Evolutionary conservation across 2,329 filamentous ascomycete genomes (phyloP), one percentile per base, ranked within the genome.

Genomic region (Tolypocladium endophyticum): DNA sequence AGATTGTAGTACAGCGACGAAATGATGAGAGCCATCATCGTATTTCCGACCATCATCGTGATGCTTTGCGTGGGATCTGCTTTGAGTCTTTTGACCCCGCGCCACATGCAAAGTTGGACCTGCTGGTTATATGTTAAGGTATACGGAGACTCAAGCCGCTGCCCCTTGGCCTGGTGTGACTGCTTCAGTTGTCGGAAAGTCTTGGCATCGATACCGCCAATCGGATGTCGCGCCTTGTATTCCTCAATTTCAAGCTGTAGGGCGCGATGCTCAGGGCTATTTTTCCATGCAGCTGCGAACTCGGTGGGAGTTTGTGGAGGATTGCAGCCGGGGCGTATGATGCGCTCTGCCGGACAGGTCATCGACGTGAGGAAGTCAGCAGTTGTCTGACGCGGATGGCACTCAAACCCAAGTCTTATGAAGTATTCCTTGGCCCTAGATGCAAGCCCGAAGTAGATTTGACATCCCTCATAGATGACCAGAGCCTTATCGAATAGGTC

Each of bases 391-490:
- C 84, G 80, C 0, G 80, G 72, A 0, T 82, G 82, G 1, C 87
- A 89, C 62, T 85, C 69, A 38, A 76, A 67, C 1, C 68, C 68
- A 5, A 89, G 74, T 14, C 78, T 72, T 59, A 83, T 73, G 64
- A 89, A 89, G 68, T 85, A 89, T 14, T 74, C 68, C 64, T 80
- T 85, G 1, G 86, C 87, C 5, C 81, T 73, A 6, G 77, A 76
- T 0, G 79, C 79, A 3, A 73, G 76, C 5, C 87, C 87, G 64
- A 86, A 89, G 72, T 81, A 89, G 58, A 88, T 83, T 65, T 87
- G 85, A 59, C 82, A 80, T 8, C 87, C 87, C 63, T 87, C 81
- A 67, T 89, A 86, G 1, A 89, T 77, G 0, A 89, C 76, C 2
- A 87, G 74, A 0, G 85, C 67, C 45, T 68, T 89, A 72, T 89